phyloP scores from a whole-genome alignment of 1,139 yeast species.

The Wickerhamomyces sp. region DNA sequence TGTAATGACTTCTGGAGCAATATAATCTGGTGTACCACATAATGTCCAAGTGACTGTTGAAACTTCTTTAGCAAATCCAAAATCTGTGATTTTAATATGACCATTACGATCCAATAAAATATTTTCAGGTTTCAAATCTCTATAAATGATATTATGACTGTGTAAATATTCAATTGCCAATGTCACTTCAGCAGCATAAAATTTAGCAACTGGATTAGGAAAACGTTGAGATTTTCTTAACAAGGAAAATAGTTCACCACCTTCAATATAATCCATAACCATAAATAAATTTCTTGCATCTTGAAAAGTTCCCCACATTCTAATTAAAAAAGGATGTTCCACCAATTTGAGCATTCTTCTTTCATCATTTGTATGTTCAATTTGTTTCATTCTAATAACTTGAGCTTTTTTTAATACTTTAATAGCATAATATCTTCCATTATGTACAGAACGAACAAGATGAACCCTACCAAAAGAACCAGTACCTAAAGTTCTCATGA shows the following conservation, averaged over 20 bases:
- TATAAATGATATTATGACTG: constrained; percentile 84
- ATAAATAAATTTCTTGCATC: constrained; percentile 84
- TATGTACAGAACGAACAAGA: constrained; percentile 86
- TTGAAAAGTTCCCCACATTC: constrained; percentile 99
- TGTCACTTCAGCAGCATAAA: constrained; percentile 94
- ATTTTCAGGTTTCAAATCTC: constrained; percentile 96
- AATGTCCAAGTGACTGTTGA: constrained; percentile 92
- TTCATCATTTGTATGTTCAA: constrained; percentile 97
- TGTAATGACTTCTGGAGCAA: constrained; percentile 96
- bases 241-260: constrained; percentile 89
- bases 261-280: constrained; percentile 99
- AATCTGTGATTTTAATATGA: constrained; percentile 91
- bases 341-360: constrained; percentile 89
- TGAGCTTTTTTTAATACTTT: constrained; percentile 88
- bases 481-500: constrained; percentile 91
- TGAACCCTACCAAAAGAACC: constrained; percentile 98
- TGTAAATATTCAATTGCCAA: constrained; percentile 91
- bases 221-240: constrained; percentile 89
- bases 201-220: constrained; percentile 96
- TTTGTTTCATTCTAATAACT: constrained; percentile 94
- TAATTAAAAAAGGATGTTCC: constrained; percentile 88
- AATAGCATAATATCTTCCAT: constrained; percentile 91
- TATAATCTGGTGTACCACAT: constrained; percentile 97
- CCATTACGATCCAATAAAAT: constrained; percentile 89
- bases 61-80: constrained; percentile 96